Evolutionary conservation across 1,284 basidiomycete genomes (phyloP), one percentile per base, ranked within the genome.

Genomic region (Pseudomicrostroma phylloplanum): DNA sequence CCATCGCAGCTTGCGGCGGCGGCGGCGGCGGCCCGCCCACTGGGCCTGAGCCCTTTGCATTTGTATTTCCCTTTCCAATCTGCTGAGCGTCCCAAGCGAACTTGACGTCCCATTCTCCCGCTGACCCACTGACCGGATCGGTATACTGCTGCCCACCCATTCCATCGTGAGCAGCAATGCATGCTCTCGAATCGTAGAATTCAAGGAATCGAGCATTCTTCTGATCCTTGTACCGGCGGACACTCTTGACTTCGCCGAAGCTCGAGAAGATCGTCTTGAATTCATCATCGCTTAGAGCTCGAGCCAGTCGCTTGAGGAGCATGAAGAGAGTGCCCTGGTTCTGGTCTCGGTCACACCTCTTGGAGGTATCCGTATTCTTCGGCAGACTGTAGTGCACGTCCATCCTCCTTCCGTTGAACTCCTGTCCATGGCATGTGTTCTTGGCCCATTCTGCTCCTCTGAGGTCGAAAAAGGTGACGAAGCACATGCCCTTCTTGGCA

Each of bases 351-450:
- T 91, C 89, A 59, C 85, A 87, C 36, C 87, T 86, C 71, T 86
- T 85, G 59, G 82, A 79, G 64, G 88, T 87, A 61, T 97, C 92
- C 70, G 90, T 72, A 36, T 81, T 91, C 65, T 90, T 88, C 3
- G 94, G 94, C 43, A 98, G 82, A 30, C 91, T 93, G 81, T 92
- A 98, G 80, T 98, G 94, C 0, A 98, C 93, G 82, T 98, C 94
- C 79, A 97, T 94, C 19, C 63, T 62, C 13, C 51, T 2, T 11
- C 65, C 61, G 54, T 74, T 67, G 21, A 54, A 54, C 8, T 54
- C 51, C 26, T 36, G 25, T 9, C 17, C 25, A 39, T 55, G 92
- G 63, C 96, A 82, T 42, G 87, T 85, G 61, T 92, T 90, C 78
- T 91, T 85, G 7, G 92, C 93, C 70, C 88, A 84, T 80, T 94